Base-by-base conservation (phyloP, 208 protist genomes). In the Leishmania amazonensis region DNA sequence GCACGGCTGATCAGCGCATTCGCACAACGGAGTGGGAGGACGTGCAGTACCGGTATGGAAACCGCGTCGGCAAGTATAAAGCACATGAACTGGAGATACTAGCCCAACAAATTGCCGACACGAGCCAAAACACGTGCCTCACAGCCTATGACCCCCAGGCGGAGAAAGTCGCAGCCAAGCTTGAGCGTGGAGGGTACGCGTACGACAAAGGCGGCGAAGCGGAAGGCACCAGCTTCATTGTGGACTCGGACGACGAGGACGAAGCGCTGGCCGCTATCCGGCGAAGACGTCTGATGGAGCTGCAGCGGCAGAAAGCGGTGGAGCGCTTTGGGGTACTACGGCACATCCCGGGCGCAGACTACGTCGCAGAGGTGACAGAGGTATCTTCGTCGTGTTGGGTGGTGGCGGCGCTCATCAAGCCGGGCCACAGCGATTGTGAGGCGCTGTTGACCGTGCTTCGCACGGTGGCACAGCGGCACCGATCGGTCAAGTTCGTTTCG, bases 11-110 rank as follows among this genome's bases (percentile, higher is more conserved):
- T 79, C 80, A 90, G 35, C 91, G 92, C 38, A 95, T 98, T 54
- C 92, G 86, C 68, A 98, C 96, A 6, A 96, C 94, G 17, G 93
- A 98, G 87, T 98, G 96, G 94, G 96, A 98, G 81, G 96, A 98
- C 80, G 81, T 97, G 65, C 96, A 98, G 83, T 98, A 97, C 88
- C 92, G 94, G 65, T 91, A 94, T 54, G 96, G 96, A 74, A 98
- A 98, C 80, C 87, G 89, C 21, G 91, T 96, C 5, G 96, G 93
- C 3, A 93, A 95, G 83, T 98, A 98, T 80, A 85, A 89, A 19
- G 95, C 90, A 7, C 89, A 96, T 74, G 94, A 97, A 79, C 77
- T 94, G 31, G 89, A 93, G 57, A 91, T 98, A 45, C 81, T 97
- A 6, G 90, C 93, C 11, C 96, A 98, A 75, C 89, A 93, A 67